Conservation (phyloP, 306 rosid genomes). For the Morella rubra region DNA sequence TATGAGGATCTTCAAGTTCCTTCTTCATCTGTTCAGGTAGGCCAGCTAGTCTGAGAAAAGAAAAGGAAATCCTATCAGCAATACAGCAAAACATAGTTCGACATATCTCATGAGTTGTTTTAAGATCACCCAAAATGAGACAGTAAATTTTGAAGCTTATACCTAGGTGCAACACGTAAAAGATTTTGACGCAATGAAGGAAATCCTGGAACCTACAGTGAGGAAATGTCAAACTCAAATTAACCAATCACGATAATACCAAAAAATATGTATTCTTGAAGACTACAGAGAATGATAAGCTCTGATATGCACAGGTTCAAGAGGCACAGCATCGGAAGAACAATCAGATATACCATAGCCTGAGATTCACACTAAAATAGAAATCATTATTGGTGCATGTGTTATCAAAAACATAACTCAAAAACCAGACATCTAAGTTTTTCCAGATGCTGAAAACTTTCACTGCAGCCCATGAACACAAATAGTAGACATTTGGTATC, state of each 20-base stretch:
- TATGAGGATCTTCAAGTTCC: slow-evolving; percentile 78
- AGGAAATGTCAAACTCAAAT: slow-evolving; percentile 1
- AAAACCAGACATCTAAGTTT: not conserved
- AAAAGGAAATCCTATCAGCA: slow-evolving; percentile 16
- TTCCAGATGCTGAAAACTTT: not conserved
- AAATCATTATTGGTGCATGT: not conserved
- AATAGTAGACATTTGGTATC: not conserved
- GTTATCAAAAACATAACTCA: not conserved
- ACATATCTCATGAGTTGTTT: slow-evolving; percentile 3
- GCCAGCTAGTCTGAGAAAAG: slow-evolving; percentile 58
- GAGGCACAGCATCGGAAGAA: not conserved
- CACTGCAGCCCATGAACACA: not conserved
- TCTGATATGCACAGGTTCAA: not conserved
- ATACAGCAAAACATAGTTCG: slow-evolving; percentile 16
- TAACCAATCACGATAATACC: not conserved
- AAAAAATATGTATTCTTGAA: not conserved
- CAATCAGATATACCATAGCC: not conserved
- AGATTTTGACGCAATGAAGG: slow-evolving; percentile 68
- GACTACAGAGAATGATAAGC: not conserved
- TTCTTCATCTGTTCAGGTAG: slow-evolving; percentile 73
- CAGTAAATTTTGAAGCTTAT: slow-evolving; percentile 16
- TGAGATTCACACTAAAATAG: not conserved
- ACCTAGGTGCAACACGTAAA: slow-evolving; percentile 78
- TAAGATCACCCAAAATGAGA: slow-evolving; percentile 8
- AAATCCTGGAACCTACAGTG: slow-evolving; percentile 58